Evolutionary conservation across 345 rosid species (phyloP), one percentile per base, ranked within the genome.

Genomic region (Lepidium africanum): DNA sequence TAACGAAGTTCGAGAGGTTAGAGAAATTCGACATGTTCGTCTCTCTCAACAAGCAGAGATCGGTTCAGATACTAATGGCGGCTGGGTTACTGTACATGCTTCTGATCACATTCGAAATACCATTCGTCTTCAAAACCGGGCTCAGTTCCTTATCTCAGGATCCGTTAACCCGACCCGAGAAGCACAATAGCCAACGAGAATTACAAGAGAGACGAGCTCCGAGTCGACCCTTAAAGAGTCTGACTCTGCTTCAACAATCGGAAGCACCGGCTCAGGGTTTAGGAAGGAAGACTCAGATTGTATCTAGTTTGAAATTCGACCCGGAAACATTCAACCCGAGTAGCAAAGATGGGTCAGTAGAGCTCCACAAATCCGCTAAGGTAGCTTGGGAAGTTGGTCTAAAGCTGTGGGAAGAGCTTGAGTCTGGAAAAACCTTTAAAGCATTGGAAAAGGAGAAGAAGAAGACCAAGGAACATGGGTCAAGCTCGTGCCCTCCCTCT

Each of bases 301-400:
- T 88, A 6, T 87, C 97, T 0, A 69, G 67, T 47, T 70, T 91
- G 62, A 53, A 35, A 59, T 85, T 91, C 45, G 85, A 77, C 66
- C 76, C 86, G n/a, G 73, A 65, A 46, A 79, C 77, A 12, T 84
- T 85, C 25, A 80, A 80, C 16, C 73, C 83, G 17, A 23, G 64
- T 62, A 48, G 64, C n/a, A 77, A 82, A 58, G 76, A 76, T 15
- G 80, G 81, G 65, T 82, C 82, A 10, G 71, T 83, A 35, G 86
- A 82, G 85, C 84, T 91, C 10, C 90, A 81, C 43, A 85, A 78
- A 60, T 76, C 81, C 10, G 97, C 93, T 5, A 83, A 75, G 48
- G 77, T 77, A 38, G 91, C 97, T 39, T 85, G 82, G 86, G 83
- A 79, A 38, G 84, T 79, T 36, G 96, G 97, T 17, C 53, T 71